Conservation (phyloP, 2,329 filamentous ascomycete genomes). For the Cladosporium sp. region DNA sequence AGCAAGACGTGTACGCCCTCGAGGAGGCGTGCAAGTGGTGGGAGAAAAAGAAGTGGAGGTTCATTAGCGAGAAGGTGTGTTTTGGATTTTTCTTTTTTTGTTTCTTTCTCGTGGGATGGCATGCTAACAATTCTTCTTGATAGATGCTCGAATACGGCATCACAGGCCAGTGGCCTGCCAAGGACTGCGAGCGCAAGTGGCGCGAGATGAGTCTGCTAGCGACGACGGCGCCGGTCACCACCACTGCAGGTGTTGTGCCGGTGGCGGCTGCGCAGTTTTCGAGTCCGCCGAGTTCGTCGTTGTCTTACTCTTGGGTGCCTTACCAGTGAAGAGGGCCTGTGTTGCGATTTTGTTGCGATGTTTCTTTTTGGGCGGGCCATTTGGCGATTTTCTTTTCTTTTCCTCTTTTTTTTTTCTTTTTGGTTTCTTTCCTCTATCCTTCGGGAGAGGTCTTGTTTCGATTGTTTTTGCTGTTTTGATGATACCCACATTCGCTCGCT, state of each 20-base stretch:
- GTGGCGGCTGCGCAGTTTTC: too few relatives aligned
- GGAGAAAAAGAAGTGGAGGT: slow-evolving; percentile 51
- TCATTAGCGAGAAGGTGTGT: slow-evolving; percentile 49
- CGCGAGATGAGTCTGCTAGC: slow-evolving; percentile 35
- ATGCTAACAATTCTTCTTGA: slow-evolving; percentile 21
- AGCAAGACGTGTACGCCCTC: slow-evolving; percentile 47
- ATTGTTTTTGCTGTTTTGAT: slow-evolving; percentile 7
- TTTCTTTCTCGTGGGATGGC: too few relatives aligned
- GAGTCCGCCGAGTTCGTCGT: slow-evolving; percentile 24
- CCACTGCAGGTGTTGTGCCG: background rate
- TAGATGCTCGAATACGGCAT: slow-evolving; percentile 51
- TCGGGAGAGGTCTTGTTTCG: too few relatives aligned
- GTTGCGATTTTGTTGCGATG: background rate
- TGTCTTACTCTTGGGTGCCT: slow-evolving; percentile 26
- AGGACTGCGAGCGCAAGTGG: slow-evolving; percentile 50
- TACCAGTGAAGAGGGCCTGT: background rate
- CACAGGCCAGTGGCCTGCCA: slow-evolving; percentile 48
- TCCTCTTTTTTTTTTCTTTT: background rate
- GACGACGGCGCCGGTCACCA: slow-evolving; percentile 17
- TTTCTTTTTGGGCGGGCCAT: background rate
- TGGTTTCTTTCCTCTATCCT: background rate
- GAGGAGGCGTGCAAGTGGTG: slow-evolving; percentile 50
- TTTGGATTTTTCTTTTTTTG: too few relatives aligned
- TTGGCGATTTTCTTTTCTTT: background rate
- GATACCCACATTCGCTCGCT: slow-evolving; percentile 24